Conservation (phyloP, 805 yeast species). For the Barnettozyma wickerhamii region DNA sequence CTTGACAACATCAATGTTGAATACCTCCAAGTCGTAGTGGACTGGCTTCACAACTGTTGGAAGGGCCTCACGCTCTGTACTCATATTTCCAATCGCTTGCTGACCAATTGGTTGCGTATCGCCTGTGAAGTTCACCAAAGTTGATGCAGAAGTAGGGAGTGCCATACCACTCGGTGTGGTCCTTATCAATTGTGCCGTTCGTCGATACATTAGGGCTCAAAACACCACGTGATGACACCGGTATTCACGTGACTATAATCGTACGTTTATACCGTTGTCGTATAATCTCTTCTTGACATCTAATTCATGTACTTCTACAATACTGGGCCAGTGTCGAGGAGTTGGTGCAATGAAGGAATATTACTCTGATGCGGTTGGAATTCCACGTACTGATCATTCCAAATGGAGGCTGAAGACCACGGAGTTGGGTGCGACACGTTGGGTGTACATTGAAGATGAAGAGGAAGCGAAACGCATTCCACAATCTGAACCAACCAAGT, state of each 20-base stretch:
- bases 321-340: no score
- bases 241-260: not conserved
- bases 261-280: not conserved
- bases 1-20: conserved; percentile 53
- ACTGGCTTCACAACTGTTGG: conserved; percentile 65
- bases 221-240: not conserved
- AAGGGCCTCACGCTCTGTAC: conserved; percentile 35
- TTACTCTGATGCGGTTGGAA: conserved; percentile 68
- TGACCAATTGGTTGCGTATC: no score
- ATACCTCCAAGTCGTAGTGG: conserved; percentile 60
- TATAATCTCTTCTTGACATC: not conserved
- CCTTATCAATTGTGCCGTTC: not conserved
- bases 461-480: conserved; percentile 37
- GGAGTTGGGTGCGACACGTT: conserved; percentile 70
- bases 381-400: conserved; percentile 61
- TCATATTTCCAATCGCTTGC: no score
- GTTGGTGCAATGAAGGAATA: conserved; percentile 2
- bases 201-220: no score
- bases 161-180: not conserved
- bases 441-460: conserved; percentile 57
- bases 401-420: conserved; percentile 75
- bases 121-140: no score
- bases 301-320: no score
- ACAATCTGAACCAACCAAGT: conserved; percentile 54
- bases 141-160: no score